These are phyloP conservation scores for Agrocybe pediades DNA, from an alignment of 768 basidiomycete genomes.

Conservation along the genomic window DNA sequence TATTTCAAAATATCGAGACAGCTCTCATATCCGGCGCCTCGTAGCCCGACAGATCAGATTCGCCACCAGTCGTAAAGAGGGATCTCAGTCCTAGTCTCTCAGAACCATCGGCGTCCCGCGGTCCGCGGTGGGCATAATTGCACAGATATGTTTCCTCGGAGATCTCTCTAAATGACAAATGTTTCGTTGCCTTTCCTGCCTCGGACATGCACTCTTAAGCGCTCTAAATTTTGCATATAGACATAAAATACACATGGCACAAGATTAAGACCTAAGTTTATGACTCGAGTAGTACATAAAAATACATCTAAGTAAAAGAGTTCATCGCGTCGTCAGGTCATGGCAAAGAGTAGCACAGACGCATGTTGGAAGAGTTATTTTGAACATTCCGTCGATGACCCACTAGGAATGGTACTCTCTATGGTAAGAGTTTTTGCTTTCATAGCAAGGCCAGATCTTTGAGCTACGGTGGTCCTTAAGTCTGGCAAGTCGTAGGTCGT, in stretches of 20 bases:
- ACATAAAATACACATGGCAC: neutral
- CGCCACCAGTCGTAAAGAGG: slow-evolving; percentile 52
- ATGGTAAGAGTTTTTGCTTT: slow-evolving; percentile 16
- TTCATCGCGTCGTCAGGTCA: neutral
- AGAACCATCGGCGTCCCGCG: no score
- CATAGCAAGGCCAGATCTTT: no score
- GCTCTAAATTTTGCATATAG: no score
- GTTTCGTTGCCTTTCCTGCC: no score
- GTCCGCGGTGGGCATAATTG: no score
- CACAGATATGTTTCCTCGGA: no score
- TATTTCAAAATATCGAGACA: slow-evolving; percentile 27
- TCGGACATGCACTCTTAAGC: no score
- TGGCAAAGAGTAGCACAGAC: no score
- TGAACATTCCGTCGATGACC: slow-evolving; percentile 3
- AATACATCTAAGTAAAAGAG: neutral
- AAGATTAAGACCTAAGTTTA: neutral
- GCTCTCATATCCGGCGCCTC: slow-evolving; percentile 61
- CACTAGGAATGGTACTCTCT: slow-evolving; percentile 11
- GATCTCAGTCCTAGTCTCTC: no score
- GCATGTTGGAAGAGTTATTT: no score
- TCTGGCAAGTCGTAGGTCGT: slow-evolving; percentile 14
- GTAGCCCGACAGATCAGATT: slow-evolving; percentile 31
- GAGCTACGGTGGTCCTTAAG: neutral
- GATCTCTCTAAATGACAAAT: no score
- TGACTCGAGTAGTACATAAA: neutral